phyloP scores from a whole-genome alignment of 305 asterid species.

The Rubia peregrina region DNA sequence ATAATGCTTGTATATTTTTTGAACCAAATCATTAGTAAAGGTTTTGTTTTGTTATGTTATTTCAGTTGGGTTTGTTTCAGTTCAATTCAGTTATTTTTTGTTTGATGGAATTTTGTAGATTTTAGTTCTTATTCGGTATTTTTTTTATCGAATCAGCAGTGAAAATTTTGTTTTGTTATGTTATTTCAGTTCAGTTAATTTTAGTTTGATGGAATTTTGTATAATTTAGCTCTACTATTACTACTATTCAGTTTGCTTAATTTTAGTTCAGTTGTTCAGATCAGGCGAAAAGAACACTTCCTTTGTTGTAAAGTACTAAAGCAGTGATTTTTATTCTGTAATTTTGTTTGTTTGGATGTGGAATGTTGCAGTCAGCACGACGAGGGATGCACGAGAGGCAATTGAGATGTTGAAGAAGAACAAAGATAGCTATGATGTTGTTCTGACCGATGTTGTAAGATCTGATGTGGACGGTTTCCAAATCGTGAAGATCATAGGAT shows the following conservation, averaged over 20 bases:
- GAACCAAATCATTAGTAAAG: no score
- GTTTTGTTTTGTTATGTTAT: no score
- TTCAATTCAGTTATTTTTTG: neutral
- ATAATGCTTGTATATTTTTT: no score
- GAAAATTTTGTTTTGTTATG: no score
- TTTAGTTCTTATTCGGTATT: no score
- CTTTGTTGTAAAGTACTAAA: no score
- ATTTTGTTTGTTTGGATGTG: neutral
- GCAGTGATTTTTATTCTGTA: neutral
- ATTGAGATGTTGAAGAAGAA: slow-evolving; percentile 23
- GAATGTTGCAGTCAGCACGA: slow-evolving; percentile 20
- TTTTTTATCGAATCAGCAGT: no score
- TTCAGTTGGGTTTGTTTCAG: no score
- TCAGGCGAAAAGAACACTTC: neutral
- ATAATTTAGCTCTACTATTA: no score
- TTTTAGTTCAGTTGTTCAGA: neutral
- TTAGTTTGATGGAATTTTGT: neutral
- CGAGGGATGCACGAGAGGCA: slow-evolving; percentile 20
- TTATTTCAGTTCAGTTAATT: neutral
- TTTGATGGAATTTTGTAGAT: neutral
- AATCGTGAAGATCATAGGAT: slow-evolving; percentile 21
- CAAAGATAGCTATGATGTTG: slow-evolving; percentile 20
- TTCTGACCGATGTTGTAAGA: slow-evolving; percentile 19
- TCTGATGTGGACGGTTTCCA: slow-evolving; percentile 30
- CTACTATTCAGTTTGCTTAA: neutral